Base-by-base conservation (phyloP, 805 yeast species). In the Scheffersomyces coipomensis region DNA sequence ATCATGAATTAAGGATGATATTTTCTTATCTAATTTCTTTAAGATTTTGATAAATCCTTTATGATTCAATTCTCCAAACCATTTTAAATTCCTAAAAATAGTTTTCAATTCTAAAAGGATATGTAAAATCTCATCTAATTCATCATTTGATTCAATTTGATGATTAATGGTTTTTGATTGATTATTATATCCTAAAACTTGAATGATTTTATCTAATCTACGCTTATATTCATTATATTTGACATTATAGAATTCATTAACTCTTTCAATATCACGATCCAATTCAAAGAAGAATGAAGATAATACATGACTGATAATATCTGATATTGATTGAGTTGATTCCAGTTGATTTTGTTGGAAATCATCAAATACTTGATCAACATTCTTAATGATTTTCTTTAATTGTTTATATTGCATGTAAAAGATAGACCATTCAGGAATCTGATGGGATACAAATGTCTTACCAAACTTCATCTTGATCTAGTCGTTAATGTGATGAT, bases 61-160 rank as follows among this genome's bases (percentile, higher is more conserved):
- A 55, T 85, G 87, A 68, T 90, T 90, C 52, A 90, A 77, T 55
- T 91, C 97, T 18, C 95, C 95, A 59, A 78, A 90, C 96, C 97
- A 91, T 59, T 87, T 89, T 56, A 90, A 70, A 60, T 89, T 89
- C 41, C 97, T 73, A 45, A 85, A 78, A 43, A 80, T 79, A 13
- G 84, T 73, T 34, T 96, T 74, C 38, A 88, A 68, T 58, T 89
- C 97, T 17, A 88, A 68, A 27, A 90, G 64, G 15, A 88, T 82
- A 17, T 60, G 50, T 33, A 66, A 56, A 18, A 68, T 56, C 47
- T 69, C 75, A 38, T 69, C 73, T 38, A 65, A 51, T 44, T 68
- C 73, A 36, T 67, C 72, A 37, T 58, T 54, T 11, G 71, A 59
- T 37, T 64, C 71, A 31, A 66, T 52, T 38, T 56, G 55, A 52